phyloP scores from a whole-genome alignment of 2,329 filamentous ascomycete genomes.

The Xylariaceae sp. region DNA sequence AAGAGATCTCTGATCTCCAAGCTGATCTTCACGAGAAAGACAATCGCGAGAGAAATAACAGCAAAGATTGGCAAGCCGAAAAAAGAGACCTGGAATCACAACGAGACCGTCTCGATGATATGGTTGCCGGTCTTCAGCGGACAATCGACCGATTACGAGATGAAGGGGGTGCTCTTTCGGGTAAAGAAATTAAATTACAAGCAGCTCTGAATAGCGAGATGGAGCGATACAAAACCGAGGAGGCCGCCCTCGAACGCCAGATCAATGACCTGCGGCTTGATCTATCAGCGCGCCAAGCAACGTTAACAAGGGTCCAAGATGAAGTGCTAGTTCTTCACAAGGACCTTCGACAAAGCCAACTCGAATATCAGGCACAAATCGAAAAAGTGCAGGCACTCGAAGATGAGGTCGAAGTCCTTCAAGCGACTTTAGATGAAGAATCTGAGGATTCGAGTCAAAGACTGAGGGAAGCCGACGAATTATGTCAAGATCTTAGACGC shows the following conservation, averaged over 20 bases:
- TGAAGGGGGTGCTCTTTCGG: constrained; percentile 62
- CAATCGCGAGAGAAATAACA: constrained; percentile 65
- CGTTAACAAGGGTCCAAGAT: constrained; percentile 60
- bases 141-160: constrained; percentile 68
- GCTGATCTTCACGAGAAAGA: constrained; percentile 66
- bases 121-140: constrained; percentile 62
- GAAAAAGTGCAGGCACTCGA: constrained; percentile 67
- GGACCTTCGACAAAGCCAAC: constrained; percentile 64
- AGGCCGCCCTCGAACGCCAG: constrained; percentile 66
- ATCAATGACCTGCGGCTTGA: constrained; percentile 71
- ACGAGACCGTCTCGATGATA: constrained; percentile 63
- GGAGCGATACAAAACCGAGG: constrained; percentile 68
- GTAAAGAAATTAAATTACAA: constrained; percentile 64
- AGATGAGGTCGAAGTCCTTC: constrained; percentile 72
- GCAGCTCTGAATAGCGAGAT: constrained; percentile 66
- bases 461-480: constrained; percentile 40
- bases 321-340: constrained; percentile 65
- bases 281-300: constrained; percentile 61
- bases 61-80: constrained; percentile 68
- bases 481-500: constrained; percentile 41
- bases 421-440: constrained; percentile 62
- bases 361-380: constrained; percentile 57
- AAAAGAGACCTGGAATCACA: constrained; percentile 62
- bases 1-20: constrained; percentile 58
- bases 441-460: constrained; percentile 54